These are phyloP conservation scores for Aspergillus nanangensis DNA, from an alignment of 495 filamentous ascomycete genomes.

Conservation along the genomic window DNA sequence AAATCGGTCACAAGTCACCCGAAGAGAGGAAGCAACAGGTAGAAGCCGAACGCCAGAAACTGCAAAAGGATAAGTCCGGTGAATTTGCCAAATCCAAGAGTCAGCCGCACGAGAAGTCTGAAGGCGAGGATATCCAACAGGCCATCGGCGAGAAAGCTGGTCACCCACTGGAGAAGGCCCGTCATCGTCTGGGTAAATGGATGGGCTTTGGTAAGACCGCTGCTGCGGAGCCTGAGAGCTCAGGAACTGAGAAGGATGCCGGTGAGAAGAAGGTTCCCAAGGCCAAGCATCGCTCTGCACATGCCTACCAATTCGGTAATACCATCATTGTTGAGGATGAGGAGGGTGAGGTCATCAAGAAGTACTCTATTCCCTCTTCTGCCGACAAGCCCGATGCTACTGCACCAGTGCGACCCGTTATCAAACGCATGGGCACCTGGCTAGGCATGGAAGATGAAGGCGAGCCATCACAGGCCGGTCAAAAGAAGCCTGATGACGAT, in stretches of 20 bases:
- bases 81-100: conserved; percentile 34
- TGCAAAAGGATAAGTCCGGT: conserved; percentile 52
- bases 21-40: conserved; percentile 50
- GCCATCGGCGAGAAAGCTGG: conserved; percentile 24
- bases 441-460: conserved; percentile 49
- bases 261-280: conserved; percentile 16
- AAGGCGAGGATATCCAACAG: conserved; percentile 41
- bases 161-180: conserved; percentile 28
- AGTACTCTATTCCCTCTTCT: conserved; percentile 72
- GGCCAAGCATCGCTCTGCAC: conserved; percentile 56
- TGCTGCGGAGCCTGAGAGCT: conserved; percentile 8
- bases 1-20: conserved; percentile 35
- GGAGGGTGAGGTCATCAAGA: conserved; percentile 95
- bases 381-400: conserved; percentile 18
- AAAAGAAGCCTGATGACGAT: conserved; percentile 26
- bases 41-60: conserved; percentile 52
- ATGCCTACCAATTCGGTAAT: conserved; percentile 93
- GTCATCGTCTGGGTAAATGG: conserved; percentile 36
- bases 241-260: conserved; percentile 13
- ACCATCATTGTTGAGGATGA: conserved; percentile 98
- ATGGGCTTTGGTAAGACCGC: conserved; percentile 33
- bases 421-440: conserved; percentile 61
- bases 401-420: conserved; percentile 41
- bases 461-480: conserved; percentile 34
- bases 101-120: conserved; percentile 40